phyloP scores from a whole-genome alignment of 495 filamentous ascomycete genomes.

The Viridothelium virens region DNA sequence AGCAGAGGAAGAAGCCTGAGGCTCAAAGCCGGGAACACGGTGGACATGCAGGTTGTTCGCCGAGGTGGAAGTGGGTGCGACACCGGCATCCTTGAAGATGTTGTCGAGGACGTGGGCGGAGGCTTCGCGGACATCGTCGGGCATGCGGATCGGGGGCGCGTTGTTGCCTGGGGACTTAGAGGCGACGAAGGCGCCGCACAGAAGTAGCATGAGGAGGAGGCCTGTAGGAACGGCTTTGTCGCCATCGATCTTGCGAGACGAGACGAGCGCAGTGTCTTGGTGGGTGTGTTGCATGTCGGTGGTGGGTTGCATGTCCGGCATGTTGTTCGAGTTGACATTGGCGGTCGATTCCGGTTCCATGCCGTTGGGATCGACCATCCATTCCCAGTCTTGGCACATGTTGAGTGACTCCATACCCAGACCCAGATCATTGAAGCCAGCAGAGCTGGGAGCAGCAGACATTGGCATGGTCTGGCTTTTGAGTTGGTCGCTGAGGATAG shows the following conservation, averaged over 20 bases:
- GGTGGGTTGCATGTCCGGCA: not conserved
- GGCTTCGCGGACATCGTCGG: conserved; percentile 87
- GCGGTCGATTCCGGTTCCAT: conserved; percentile 6
- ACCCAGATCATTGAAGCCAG: conserved; percentile 60
- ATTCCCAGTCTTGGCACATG: conserved; percentile 73
- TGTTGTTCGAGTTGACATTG: not conserved
- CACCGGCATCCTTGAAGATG: conserved; percentile 73
- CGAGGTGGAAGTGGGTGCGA: conserved; percentile 25
- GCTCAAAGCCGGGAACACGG: conserved; percentile 21
- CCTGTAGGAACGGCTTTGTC: conserved; percentile 36
- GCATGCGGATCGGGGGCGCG: conserved; percentile 67
- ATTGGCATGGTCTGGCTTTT: conserved; percentile 68
- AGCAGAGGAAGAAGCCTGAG: conserved; percentile 17
- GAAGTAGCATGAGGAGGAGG: conserved; percentile 64
- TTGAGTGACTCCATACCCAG: conserved; percentile 72
- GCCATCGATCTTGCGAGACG: conserved; percentile 1
- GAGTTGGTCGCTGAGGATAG: conserved; percentile 75
- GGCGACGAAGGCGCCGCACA: conserved; percentile 93
- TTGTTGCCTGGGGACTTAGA: conserved; percentile 63
- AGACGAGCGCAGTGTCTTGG: not conserved
- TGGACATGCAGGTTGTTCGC: conserved; percentile 7
- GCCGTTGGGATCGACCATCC: conserved; percentile 12
- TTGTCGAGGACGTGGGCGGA: conserved; percentile 83
- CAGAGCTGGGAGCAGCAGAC: conserved; percentile 47
- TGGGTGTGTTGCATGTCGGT: not conserved